phyloP scores from a whole-genome alignment of 768 basidiomycete genomes.

The Tubosaeta sp. region DNA sequence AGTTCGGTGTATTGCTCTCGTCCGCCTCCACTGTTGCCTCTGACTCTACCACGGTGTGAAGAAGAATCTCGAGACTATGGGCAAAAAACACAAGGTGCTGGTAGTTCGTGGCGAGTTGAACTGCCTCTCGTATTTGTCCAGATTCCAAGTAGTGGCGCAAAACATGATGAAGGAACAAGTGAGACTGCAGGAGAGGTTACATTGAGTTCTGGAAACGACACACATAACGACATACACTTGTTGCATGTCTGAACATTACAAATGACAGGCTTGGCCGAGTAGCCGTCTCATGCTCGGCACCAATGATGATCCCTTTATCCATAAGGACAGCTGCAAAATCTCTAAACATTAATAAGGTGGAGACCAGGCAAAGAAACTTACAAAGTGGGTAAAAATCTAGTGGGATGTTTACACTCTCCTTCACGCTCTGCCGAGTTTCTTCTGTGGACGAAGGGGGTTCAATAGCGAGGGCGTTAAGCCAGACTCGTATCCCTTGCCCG shows the following conservation, averaged over 20 bases:
- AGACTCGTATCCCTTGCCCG: conserved; percentile 82
- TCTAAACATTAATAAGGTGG: conserved; percentile 1
- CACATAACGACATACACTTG: conserved; percentile 56
- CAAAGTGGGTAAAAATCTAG: conserved; percentile 96
- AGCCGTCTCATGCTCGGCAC: conserved; percentile 85
- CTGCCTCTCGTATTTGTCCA: conserved; percentile 65
- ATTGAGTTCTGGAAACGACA: conserved; percentile 1
- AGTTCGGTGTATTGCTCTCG: conserved; percentile 15
- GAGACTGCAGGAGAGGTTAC: conserved; percentile 53
- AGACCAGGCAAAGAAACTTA: conserved; percentile 35
- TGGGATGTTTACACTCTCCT: conserved; percentile 90
- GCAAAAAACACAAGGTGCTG: conserved; percentile 87
- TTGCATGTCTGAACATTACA: conserved; percentile 87
- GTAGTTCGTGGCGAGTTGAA: conserved; percentile 82
- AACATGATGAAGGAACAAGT: conserved; percentile 91
- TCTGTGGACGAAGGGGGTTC: conserved; percentile 51
- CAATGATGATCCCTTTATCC: conserved; percentile 99
- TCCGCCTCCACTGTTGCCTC: conserved; percentile 46
- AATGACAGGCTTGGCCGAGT: conserved; percentile 76
- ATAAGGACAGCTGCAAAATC: conserved; percentile 77
- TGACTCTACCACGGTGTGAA: conserved; percentile 90
- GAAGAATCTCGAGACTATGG: conserved; percentile 89
- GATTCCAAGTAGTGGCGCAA: conserved; percentile 76
- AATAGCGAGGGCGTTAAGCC: conserved; percentile 93
- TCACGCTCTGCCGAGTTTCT: conserved; percentile 49